Base-by-base conservation (phyloP, 2,329 filamentous ascomycete species). In the Aureobasidium sp. region DNA sequence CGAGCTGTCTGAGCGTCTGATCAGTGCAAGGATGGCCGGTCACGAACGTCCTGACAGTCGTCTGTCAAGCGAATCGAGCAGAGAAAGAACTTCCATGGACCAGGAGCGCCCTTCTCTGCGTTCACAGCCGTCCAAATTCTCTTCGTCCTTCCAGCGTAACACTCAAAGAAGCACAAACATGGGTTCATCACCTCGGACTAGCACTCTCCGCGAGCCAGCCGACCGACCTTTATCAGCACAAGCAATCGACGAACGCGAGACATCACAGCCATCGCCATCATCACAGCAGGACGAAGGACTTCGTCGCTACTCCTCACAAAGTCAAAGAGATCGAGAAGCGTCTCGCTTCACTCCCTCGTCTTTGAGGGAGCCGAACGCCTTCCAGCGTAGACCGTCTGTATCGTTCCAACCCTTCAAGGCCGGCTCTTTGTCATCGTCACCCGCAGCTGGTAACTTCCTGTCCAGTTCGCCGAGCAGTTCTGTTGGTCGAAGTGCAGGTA, bases 361-460 rank as follows among this genome's bases (percentile, higher is more conserved):
- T 9, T 34, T 34, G 32, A 34, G 32, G 10, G 32, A 34, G 9
- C 32, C 8, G 32, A 34, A 34, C 32, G 32, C 32, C 9, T 34
- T 34, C 32, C 32, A 81, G 59, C 84, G 91, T 68, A 85, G 91
- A 59, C 87, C 89, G 7, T 97, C 91, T 0, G 84, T 96, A 26
- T 95, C 90, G 0, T 96, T 97, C 69, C 90, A 95, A 68, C 92
- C 93, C 0, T 99, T 99, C 79, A 99, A 99, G 75, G 90, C 92
- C 15, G 93, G 93, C 12, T 95, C 93, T 1, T 79, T 97, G n/a
- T 96, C 92, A 2, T 91, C 89, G 4, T 97, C 92, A 5, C 93
- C 92, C 20, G 79, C 82, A n/a, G 75, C 78, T 34, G 75, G 70
- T n/a, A 65, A 78, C 5, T 77, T 79, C 44, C 76, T 81, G 44